Evolutionary conservation across 192 early-diverging fungal species (phyloP).

Genomic region (Podila horticola): DNA sequence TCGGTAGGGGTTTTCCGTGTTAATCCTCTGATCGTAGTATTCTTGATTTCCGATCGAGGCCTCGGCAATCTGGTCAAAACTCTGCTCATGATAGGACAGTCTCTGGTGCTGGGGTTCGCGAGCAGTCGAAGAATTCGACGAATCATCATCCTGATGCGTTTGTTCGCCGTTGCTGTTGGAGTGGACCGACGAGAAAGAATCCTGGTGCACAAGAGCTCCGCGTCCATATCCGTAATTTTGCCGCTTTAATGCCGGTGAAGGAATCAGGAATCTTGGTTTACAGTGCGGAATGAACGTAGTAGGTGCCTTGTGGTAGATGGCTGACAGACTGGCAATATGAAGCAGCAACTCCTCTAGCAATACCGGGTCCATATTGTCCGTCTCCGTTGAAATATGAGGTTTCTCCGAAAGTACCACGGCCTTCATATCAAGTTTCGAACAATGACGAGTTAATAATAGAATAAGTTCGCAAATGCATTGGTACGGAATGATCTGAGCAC

Average conservation of each 20-base stretch:
- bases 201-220: slow-evolving; percentile 24
- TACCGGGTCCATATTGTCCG: slow-evolving; percentile 87
- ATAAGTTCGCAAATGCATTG: background rate
- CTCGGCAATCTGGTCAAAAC: slow-evolving; percentile 47
- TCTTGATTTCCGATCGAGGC: slow-evolving; percentile 51
- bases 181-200: slow-evolving; percentile 19
- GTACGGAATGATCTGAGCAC: background rate
- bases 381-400: slow-evolving; percentile 93
- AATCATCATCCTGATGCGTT: slow-evolving; percentile 12
- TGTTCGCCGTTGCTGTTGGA: background rate
- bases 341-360: slow-evolving; percentile 90
- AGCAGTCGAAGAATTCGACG: background rate
- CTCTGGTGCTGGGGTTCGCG: slow-evolving; percentile 46
- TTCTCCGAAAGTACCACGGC: slow-evolving; percentile 92
- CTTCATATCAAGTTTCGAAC: slow-evolving; percentile 38
- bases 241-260: slow-evolving; percentile 59
- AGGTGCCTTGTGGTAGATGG: slow-evolving; percentile 93
- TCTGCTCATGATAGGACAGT: slow-evolving; percentile 43
- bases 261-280: slow-evolving; percentile 63
- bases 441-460: slow-evolving; percentile 1
- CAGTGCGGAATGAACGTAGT: slow-evolving; percentile 82
- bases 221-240: slow-evolving; percentile 36
- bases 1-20: slow-evolving; percentile 44
- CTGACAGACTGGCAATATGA: slow-evolving; percentile 87
- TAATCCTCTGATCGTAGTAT: slow-evolving; percentile 49